Percentiles rank a stretch among this genome's conserved stretches.
These are phyloP conservation scores for Sporobolomyces roseus DNA, from an alignment of 768 basidiomycete genomes.

Conservation along the genomic window DNA sequence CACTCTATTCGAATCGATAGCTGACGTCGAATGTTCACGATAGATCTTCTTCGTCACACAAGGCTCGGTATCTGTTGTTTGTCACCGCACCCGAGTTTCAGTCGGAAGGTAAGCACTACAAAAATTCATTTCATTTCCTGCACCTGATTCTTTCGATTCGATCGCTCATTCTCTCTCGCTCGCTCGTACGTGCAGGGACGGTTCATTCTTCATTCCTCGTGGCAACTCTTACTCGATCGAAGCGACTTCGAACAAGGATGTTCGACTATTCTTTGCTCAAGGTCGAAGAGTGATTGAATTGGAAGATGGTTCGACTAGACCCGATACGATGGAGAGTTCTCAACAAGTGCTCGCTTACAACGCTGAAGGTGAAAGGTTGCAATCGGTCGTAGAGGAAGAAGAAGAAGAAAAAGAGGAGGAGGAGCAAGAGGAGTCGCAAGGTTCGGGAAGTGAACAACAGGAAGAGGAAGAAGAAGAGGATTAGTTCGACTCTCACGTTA, in stretches of 20 bases:
- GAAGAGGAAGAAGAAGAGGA: slow-evolving; percentile 4
- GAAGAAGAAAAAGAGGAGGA: not conserved
- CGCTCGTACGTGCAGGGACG: slow-evolving; percentile 16
- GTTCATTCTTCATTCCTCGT: slow-evolving; percentile 40
- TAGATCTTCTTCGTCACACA: slow-evolving; percentile 77
- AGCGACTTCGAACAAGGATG: slow-evolving; percentile 60
- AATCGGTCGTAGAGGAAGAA: not conserved
- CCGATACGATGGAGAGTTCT: slow-evolving; percentile 18
- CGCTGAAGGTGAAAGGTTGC: slow-evolving; percentile 12
- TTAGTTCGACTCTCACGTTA: too few relatives aligned
- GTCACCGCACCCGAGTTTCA: slow-evolving; percentile 73
- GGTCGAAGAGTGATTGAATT: slow-evolving; percentile 53
- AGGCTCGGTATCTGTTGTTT: slow-evolving; percentile 79
- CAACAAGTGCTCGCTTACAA: slow-evolving; percentile 41
- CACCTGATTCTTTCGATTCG: not conserved
- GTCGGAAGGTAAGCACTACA: slow-evolving; percentile 51
- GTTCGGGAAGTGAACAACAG: slow-evolving; percentile 1
- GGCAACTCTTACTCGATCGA: slow-evolving; percentile 38
- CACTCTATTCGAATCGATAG: not conserved
- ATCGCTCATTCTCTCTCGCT: too few relatives aligned
- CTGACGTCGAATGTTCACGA: not conserved
- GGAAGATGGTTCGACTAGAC: slow-evolving; percentile 18
- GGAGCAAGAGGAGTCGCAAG: not conserved
- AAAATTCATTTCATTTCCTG: not conserved
- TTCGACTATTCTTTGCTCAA: slow-evolving; percentile 86